A percentile compares a stretch with the other conserved stretches of the same genome.
phyloP scores from a whole-genome alignment of 352 stramenopile genomes.

The Lagenidium giganteum region DNA sequence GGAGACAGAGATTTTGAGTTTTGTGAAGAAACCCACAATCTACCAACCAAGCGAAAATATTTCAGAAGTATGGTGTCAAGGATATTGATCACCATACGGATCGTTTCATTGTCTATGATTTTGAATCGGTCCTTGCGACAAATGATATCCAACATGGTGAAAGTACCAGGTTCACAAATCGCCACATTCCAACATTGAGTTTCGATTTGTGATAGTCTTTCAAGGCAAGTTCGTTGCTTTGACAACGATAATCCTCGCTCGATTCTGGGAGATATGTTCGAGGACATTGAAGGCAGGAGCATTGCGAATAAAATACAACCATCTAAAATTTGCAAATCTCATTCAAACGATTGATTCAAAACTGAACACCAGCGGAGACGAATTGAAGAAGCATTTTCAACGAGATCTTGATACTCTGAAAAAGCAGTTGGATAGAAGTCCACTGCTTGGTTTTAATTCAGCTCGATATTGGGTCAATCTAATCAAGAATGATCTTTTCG shows the following conservation, averaged over 20 bases:
- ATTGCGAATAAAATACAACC: background rate
- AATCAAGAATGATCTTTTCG: constrained; percentile 24
- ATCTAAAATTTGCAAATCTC: background rate
- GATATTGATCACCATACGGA: constrained; percentile 16
- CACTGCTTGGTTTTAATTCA: constrained; percentile 18
- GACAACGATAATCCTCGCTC: background rate
- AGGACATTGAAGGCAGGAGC: background rate
- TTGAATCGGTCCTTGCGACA: constrained; percentile 2
- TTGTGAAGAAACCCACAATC: constrained; percentile 4
- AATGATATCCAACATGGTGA: background rate
- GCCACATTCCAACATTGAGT: constrained; percentile 3
- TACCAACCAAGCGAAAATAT: constrained; percentile 10
- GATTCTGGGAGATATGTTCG: constrained; percentile 5
- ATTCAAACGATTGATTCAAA: constrained; percentile 2
- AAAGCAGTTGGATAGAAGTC: too few relatives aligned
- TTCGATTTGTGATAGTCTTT: constrained; percentile 6
- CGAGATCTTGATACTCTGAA: constrained; percentile 1
- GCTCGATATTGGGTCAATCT: constrained; percentile 24
- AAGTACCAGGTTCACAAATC: background rate
- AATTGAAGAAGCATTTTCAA: background rate
- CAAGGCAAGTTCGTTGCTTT: constrained; percentile 1
- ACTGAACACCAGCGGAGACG: background rate
- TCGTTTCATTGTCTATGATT: constrained; percentile 14
- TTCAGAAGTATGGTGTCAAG: constrained; percentile 13
- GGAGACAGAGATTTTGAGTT: background rate